Evolutionary conservation across 805 yeast species (phyloP).

Genomic region (Candida maris): DNA sequence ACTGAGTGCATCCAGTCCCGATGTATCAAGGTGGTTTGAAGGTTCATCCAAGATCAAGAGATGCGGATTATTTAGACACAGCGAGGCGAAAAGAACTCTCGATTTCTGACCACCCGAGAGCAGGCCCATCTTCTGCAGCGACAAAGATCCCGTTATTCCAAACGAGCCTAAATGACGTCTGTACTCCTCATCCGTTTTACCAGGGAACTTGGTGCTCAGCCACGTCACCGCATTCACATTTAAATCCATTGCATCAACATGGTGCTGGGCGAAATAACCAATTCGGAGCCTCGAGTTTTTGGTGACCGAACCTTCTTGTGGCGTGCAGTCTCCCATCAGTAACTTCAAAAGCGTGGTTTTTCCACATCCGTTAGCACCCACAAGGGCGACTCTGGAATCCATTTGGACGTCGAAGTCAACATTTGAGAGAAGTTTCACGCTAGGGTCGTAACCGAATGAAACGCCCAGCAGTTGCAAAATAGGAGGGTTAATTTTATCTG

Average conservation of each 20-base stretch:
- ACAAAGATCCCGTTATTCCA: conserved; percentile 93
- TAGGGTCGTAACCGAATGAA: conserved; percentile 75
- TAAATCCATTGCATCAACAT: conserved; percentile 95
- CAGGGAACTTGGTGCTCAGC: conserved; percentile 88
- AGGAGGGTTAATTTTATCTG: conserved; percentile 90
- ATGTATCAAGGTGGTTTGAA: conserved; percentile 96
- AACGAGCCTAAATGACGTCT: conserved; percentile 95
- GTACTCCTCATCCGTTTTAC: conserved; percentile 93
- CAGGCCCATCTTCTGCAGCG: conserved; percentile 83
- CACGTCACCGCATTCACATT: conserved; percentile 83
- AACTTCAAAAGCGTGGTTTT: conserved; percentile 90
- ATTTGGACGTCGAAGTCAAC: conserved; percentile 89
- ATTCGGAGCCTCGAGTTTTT: conserved; percentile 84
- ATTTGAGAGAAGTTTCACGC: conserved; percentile 59
- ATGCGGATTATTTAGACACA: conserved; percentile 88
- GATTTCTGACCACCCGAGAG: conserved; percentile 98
- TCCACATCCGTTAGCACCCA: conserved; percentile 99
- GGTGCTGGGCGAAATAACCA: conserved; percentile 98
- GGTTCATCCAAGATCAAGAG: conserved; percentile 94
- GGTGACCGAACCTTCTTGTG: conserved; percentile 73
- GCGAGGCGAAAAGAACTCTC: conserved; percentile 95
- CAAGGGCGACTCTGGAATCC: conserved; percentile 93
- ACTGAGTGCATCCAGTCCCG: conserved; percentile 93
- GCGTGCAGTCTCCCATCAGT: conserved; percentile 71
- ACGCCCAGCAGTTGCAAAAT: conserved; percentile 85